phyloP scores from a whole-genome alignment of 169 alveolate species.

The Plasmodium billcollinsi region DNA sequence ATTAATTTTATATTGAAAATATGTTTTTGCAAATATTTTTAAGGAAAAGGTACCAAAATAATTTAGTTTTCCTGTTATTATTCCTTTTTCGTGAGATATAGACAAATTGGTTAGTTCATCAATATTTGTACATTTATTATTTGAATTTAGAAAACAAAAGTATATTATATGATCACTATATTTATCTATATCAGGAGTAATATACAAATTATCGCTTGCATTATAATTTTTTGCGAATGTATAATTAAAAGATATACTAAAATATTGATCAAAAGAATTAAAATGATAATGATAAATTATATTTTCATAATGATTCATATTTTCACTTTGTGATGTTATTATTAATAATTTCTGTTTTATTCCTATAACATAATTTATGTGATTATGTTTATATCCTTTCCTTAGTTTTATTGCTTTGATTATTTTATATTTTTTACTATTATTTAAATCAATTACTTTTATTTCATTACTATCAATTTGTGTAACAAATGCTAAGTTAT shows the following conservation, averaged over 20 bases:
- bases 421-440: slow-evolving; percentile 50
- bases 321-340: slow-evolving; percentile 29
- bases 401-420: slow-evolving; percentile 44
- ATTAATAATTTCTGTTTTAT: slow-evolving; percentile 66
- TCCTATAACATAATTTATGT: slow-evolving; percentile 37
- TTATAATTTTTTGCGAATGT: slow-evolving; percentile 45
- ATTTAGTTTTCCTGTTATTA: slow-evolving; percentile 65
- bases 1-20: slow-evolving; percentile 64
- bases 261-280: slow-evolving; percentile 67
- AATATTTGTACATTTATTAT: slow-evolving; percentile 45
- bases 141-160: slow-evolving; percentile 66
- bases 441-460: slow-evolving; percentile 67
- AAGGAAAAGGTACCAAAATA: slow-evolving; percentile 60
- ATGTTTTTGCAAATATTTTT: slow-evolving; percentile 73
- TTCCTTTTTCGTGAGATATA: slow-evolving; percentile 46
- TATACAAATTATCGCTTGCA: slow-evolving; percentile 40
- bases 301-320: slow-evolving; percentile 8
- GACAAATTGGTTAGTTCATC: slow-evolving; percentile 64
- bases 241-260: slow-evolving; percentile 53
- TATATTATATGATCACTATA: slow-evolving; percentile 40
- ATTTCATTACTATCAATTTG: slow-evolving; percentile 71
- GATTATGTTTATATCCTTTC: slow-evolving; percentile 53
- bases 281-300: slow-evolving; percentile 71
- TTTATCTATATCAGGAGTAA: slow-evolving; percentile 58
- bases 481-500: slow-evolving; percentile 66